A percentile compares a stretch with the other conserved stretches of the same genome.
These are phyloP conservation scores for Luzula sylvatica DNA, from an alignment of 176 grass and related monocot genomes.

Conservation along the genomic window DNA sequence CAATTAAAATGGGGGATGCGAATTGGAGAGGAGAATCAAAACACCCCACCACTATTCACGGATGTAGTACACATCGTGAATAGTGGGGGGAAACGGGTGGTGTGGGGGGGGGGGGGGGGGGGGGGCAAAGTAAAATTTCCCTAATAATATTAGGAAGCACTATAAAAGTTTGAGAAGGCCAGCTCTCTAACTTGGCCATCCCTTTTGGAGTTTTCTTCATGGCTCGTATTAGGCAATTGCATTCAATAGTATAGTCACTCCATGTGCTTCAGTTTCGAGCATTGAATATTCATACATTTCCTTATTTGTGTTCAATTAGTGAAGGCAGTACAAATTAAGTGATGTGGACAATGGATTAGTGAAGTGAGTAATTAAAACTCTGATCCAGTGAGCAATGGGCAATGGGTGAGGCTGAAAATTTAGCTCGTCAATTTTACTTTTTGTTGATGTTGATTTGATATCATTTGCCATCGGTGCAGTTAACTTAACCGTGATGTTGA, in stretches of 20 bases:
- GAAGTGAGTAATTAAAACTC: slow-evolving; percentile 4
- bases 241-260: slow-evolving; percentile 5
- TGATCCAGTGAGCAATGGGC: not conserved
- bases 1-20: too few species aligned
- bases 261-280: slow-evolving; percentile 2
- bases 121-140: too few species aligned
- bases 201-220: slow-evolving; percentile 15
- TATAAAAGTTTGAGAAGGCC: slow-evolving; percentile 7
- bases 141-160: not conserved
- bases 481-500: slow-evolving; percentile 8
- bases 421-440: slow-evolving; percentile 14
- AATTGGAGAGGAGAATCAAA: too few species aligned
- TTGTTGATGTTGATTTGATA: not conserved
- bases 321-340: not conserved
- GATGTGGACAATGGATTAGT: not conserved
- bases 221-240: not conserved
- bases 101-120: too few species aligned
- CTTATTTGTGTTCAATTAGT: not conserved
- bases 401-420: not conserved
- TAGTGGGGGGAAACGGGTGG: not conserved
- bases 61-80: too few species aligned
- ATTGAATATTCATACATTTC: too few species aligned
- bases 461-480: not conserved
- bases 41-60: too few species aligned
- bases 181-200: not conserved